Conservation (phyloP, 805 yeast genomes). For the Wickerhamiella musiphila region DNA sequence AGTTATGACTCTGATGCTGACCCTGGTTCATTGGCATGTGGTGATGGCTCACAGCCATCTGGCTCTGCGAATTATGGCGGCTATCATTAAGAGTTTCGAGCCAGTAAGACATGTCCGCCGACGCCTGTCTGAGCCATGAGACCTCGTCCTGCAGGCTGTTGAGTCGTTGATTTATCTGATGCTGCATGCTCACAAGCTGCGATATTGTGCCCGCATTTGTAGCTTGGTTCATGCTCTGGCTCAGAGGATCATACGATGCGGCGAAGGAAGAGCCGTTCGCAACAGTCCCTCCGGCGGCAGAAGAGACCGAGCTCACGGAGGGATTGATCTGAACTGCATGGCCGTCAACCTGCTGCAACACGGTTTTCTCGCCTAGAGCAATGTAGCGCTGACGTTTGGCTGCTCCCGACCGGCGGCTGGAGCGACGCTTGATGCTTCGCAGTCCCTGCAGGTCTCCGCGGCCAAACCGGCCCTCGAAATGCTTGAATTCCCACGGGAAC, state of each 20-base stretch:
- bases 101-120: not conserved
- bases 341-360: too few relatives aligned
- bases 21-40: not conserved
- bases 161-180: not conserved
- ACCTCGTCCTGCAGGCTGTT: not conserved
- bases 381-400: not conserved
- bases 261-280: too few relatives aligned
- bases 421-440: conserved; percentile 61
- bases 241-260: too few relatives aligned
- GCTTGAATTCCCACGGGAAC: conserved; percentile 71
- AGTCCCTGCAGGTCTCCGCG: conserved; percentile 66
- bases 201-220: too few relatives aligned
- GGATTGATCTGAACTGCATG: too few relatives aligned
- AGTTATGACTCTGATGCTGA: not conserved
- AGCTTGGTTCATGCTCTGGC: too few relatives aligned
- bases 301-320: too few relatives aligned
- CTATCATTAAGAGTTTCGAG: too few relatives aligned
- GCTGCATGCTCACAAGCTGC: not conserved
- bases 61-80: too few relatives aligned
- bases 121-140: not conserved
- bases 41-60: too few relatives aligned
- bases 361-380: not conserved
- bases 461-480: conserved; percentile 57
- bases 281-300: too few relatives aligned
- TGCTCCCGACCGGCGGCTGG: conserved; percentile 27